Base-by-base conservation (phyloP, 2,329 filamentous ascomycete genomes). In the Fusarium musae region DNA sequence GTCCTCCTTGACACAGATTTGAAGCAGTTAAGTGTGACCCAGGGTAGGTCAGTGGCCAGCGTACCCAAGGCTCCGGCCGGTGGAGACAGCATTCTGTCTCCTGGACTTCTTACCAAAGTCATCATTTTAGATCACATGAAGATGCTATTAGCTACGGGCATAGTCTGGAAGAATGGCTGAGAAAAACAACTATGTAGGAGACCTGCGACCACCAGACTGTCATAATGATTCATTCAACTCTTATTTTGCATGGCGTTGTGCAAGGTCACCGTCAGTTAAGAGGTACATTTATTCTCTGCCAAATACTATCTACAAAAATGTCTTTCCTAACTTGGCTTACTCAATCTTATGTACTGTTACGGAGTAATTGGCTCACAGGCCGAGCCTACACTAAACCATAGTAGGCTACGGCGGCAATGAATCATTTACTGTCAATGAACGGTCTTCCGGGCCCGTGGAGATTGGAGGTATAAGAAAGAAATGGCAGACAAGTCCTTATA, bases 331-430 rank as follows among this genome's bases (percentile, higher is more conserved):
- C 50, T 28, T 39, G 6, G 6, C 5, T 2, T 4, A 12, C 23
- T 53, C 6, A 21, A 17, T 12, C 34, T 13, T 9, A 12, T 21
- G 23, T 17, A 30, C 28, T 30, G 28, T 30, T 30, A 23, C 23
- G 23, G 23, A 23, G 23, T 23, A 28, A 54, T 28, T 28, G 23
- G 34, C 26, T 17, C 6, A 40, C 23, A n/a, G 5, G 10, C 3
- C 5, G 10, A 30, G 23, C 5, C 15, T 17, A 7, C 32, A 40
- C 58, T 46, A 65, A 40, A 10, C 62, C 46, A 9, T 4, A 63
- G 17, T 30, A 7, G 39, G 58, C 34, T 6, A 53, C 19, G 2
- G 7, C 58, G 34, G 63, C 21, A n/a, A 70, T 69, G 66, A 70
- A 54, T 69, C 66, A 69, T 59, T 19, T 9, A 2, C 17, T 8